Base-by-base conservation (phyloP, 2,329 filamentous ascomycete species). In the Trichophyton mentagrophytes region DNA sequence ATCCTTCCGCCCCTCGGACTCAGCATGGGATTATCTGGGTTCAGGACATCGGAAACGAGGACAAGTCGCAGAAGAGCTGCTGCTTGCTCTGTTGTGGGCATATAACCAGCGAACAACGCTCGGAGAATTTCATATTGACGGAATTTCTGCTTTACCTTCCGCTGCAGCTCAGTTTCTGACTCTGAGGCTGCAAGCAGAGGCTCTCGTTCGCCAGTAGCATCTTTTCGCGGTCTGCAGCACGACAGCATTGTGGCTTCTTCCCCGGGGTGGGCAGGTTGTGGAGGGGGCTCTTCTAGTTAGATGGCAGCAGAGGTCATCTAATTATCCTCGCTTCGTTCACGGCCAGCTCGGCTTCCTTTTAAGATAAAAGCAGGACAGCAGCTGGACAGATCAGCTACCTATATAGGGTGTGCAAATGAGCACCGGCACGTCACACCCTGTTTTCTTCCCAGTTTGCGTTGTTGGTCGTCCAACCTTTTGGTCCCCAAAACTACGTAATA, bases 91-190 rank as follows among this genome's bases (percentile, higher is more conserved):
- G 88, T 96, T 4, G 89, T 93, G 55, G 92, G 92, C 87, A 97
- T 91, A 74, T 85, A 96, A 4, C 92, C 92, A 68, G 89, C 83
- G 1, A 83, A 82, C 8, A 96, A 72, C 60, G 92, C 92, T 59
- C 88, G 83, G 30, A 90, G 71, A 87, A 96, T 95, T 78, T 96
- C 90, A 71, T 96, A 96, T 27, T 86, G 86, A 75, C 96, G 92
- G 63, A 97, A 82, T 79, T 96, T 96, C 73, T 92, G 85, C 69
- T 92, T 89, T 62, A 95, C 80, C 67, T 85, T 80, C 56, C 85
- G 80, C 79, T 96, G 89, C 60, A 91, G 77, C 36, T 79, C 76
- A 0, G 91, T 95, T 61, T 76, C 63, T 13, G 47, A 49, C n/a
- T 64, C 61, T 68, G 85, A 79, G 78, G 93, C 93, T 68, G 85